phyloP scores from a whole-genome alignment of 169 alveolate species.

The Cryptosporidium ryanae region DNA sequence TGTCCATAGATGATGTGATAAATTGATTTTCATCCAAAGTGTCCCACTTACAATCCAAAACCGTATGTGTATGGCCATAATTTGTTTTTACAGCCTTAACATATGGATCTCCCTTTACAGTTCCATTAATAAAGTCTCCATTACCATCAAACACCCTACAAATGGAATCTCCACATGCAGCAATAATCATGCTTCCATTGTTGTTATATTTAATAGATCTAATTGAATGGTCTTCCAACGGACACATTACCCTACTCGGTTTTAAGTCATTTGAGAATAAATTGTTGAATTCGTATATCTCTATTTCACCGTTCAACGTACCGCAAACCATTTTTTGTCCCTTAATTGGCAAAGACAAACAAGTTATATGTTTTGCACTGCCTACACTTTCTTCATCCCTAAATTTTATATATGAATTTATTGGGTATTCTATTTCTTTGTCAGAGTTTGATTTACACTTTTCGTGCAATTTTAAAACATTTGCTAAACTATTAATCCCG shows the following conservation, averaged over 20 bases:
- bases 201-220: slow-evolving; percentile 37
- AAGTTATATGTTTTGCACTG: slow-evolving; percentile 19
- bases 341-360: slow-evolving; percentile 25
- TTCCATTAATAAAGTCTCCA: slow-evolving; percentile 55
- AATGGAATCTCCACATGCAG: slow-evolving; percentile 69
- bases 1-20: slow-evolving; percentile 51
- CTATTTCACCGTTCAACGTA: slow-evolving; percentile 32
- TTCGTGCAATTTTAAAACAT: slow-evolving; percentile 19
- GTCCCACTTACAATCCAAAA: slow-evolving; percentile 64
- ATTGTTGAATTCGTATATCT: slow-evolving; percentile 42
- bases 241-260: slow-evolving; percentile 51
- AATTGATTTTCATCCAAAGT: slow-evolving; percentile 11
- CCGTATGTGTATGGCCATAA: slow-evolving; percentile 71
- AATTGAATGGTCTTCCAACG: slow-evolving; percentile 50
- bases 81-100: slow-evolving; percentile 57
- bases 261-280: slow-evolving; percentile 39
- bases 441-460: not conserved
- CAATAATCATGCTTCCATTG: slow-evolving; percentile 32
- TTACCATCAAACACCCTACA: slow-evolving; percentile 48
- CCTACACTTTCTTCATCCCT: not conserved
- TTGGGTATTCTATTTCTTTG: slow-evolving; percentile 25
- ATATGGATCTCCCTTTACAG: slow-evolving; percentile 73
- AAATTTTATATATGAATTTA: slow-evolving; percentile 10
- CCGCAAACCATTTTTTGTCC: slow-evolving; percentile 68
- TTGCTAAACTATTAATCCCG: slow-evolving; percentile 58